Conservation (phyloP, 306 rosid species). For the Medicago arabica region DNA sequence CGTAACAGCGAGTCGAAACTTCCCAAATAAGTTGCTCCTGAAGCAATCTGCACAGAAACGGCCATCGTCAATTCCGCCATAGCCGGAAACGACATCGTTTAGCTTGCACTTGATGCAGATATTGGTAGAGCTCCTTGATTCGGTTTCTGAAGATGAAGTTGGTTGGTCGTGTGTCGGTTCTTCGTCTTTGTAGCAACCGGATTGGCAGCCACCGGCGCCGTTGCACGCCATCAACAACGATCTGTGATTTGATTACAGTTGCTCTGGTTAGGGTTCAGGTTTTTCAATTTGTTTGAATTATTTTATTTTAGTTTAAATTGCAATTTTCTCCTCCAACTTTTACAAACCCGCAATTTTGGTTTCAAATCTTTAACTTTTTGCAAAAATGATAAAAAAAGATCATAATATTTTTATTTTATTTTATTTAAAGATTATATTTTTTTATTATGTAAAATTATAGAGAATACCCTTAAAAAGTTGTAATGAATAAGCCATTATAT, state of each 20-base stretch:
- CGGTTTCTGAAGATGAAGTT: constrained; percentile 7
- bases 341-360: too few relatives aligned
- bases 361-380: too few relatives aligned
- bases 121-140: constrained; percentile 34
- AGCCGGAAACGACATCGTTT: constrained; percentile 63
- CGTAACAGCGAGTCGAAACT: constrained; percentile 82
- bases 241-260: neutral
- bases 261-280: constrained; percentile 39
- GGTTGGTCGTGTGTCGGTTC: constrained; percentile 36
- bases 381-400: too few relatives aligned
- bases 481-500: too few relatives aligned
- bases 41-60: constrained; percentile 84
- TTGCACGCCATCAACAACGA: constrained; percentile 75
- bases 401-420: too few relatives aligned
- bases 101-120: constrained; percentile 82
- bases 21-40: constrained; percentile 68
- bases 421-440: too few relatives aligned
- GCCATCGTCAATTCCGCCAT: constrained; percentile 62
- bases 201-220: constrained; percentile 65
- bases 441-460: too few relatives aligned
- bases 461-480: too few relatives aligned
- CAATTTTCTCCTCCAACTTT: too few relatives aligned
- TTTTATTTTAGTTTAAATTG: too few relatives aligned
- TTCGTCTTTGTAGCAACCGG: constrained; percentile 72
- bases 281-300: neutral